Conservation (phyloP, 73 alveolate species). For the Blepharisma stoltei region DNA sequence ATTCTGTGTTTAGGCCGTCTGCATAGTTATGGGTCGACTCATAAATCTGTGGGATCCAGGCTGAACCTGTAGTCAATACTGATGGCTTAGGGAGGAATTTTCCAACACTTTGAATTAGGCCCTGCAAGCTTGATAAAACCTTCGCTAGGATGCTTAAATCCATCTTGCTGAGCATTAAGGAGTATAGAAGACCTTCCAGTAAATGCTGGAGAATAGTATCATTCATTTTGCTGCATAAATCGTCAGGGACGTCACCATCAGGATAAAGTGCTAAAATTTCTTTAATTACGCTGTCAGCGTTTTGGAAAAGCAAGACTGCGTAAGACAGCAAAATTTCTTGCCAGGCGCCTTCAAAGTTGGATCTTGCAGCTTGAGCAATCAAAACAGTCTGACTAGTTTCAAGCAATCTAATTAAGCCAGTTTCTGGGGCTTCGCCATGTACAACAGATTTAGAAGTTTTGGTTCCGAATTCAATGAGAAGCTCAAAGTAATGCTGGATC, state of each 20-base stretch:
- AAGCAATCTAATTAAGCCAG: background rate
- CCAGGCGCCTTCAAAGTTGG: background rate
- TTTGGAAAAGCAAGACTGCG: background rate
- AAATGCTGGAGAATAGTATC: background rate
- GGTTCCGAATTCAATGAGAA: background rate
- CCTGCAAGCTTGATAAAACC: background rate
- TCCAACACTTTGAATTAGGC: background rate
- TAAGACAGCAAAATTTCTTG: background rate
- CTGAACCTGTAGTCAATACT: background rate
- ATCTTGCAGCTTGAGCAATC: slow-evolving; percentile 15
- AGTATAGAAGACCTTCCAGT: background rate
- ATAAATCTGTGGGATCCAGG: background rate
- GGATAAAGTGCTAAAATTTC: background rate
- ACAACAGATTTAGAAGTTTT: background rate
- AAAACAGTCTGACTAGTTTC: slow-evolving; percentile 12
- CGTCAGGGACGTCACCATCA: background rate
- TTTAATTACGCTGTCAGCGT: background rate
- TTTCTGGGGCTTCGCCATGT: background rate
- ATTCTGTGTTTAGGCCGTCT: background rate
- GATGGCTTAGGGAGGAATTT: background rate
- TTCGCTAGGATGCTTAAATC: background rate
- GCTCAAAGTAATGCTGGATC: background rate
- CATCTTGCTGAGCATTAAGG: slow-evolving; percentile 3
- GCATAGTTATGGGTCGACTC: slow-evolving; percentile 21
- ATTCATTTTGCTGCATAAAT: background rate